Percentiles rank a stretch among this genome's conserved stretches.
phyloP scores from a whole-genome alignment of 495 filamentous ascomycete genomes.

The Penicillium silybi region DNA sequence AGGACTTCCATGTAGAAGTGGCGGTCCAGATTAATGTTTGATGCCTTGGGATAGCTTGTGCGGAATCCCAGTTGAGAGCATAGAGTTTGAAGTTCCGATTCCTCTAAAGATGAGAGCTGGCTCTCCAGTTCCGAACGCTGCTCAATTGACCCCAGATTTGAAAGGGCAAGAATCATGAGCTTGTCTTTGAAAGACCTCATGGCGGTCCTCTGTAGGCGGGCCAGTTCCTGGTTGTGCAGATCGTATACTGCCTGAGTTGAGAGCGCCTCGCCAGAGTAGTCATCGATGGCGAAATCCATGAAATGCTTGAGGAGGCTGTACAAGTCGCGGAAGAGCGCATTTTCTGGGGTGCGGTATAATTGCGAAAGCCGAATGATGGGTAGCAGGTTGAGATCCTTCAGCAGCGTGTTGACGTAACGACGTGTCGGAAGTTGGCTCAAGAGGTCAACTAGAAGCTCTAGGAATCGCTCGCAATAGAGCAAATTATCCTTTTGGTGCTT shows the following conservation, averaged over 20 bases:
- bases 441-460: constrained; percentile 87
- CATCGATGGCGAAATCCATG: constrained; percentile 83
- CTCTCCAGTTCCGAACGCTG: constrained; percentile 72
- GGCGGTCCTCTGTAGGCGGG: constrained; percentile 74
- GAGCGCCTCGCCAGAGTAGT: constrained; percentile 77
- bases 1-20: constrained; percentile 72
- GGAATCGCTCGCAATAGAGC: constrained; percentile 84
- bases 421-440: constrained; percentile 92
- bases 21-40: constrained; percentile 58
- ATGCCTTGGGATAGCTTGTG: constrained; percentile 70
- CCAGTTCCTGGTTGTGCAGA: constrained; percentile 68
- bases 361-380: constrained; percentile 77
- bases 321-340: constrained; percentile 78
- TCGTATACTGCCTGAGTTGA: constrained; percentile 72
- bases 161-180: constrained; percentile 81
- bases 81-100: constrained; percentile 67
- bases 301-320: constrained; percentile 78
- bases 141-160: constrained; percentile 87
- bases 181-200: constrained; percentile 87
- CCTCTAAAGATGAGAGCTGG: constrained; percentile 67
- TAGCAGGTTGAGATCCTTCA: constrained; percentile 88
- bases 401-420: constrained; percentile 85
- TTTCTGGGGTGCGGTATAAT: constrained; percentile 67
- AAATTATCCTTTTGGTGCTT: constrained; percentile 57
- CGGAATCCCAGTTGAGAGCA: constrained; percentile 71